Percentiles rank a stretch among this genome's conserved stretches.
These are phyloP conservation scores for Lagenidium sp. DNA, from an alignment of 352 stramenopile species.

Conservation along the genomic window DNA sequence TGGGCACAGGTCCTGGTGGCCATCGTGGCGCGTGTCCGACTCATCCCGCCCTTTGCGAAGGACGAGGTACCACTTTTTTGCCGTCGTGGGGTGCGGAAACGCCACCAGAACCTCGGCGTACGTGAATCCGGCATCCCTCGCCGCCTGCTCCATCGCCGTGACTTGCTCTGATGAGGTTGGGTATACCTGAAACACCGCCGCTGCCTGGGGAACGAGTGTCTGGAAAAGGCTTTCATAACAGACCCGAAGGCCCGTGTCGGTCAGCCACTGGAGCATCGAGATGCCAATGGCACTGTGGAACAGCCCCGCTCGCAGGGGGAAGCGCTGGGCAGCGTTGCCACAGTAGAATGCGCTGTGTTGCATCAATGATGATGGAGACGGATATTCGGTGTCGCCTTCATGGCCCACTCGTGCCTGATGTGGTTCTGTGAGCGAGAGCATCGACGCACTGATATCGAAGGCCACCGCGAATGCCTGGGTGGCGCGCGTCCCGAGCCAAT, in stretches of 20 bases:
- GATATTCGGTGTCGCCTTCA: too few relatives aligned
- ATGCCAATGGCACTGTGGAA: conserved; percentile 58
- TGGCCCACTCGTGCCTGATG: background rate
- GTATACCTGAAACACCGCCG: conserved; percentile 70
- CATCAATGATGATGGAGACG: background rate
- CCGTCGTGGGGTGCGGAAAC: conserved; percentile 54
- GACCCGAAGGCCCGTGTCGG: conserved; percentile 33
- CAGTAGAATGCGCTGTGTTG: conserved; percentile 31
- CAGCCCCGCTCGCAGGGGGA: conserved; percentile 32
- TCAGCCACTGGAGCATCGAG: conserved; percentile 81
- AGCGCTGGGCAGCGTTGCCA: conserved; percentile 51
- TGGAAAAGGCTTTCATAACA: conserved; percentile 46
- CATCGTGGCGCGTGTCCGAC: background rate
- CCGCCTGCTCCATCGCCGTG: conserved; percentile 44
- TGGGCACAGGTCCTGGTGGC: conserved; percentile 19
- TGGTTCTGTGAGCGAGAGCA: conserved; percentile 51
- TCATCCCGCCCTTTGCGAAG: conserved; percentile 6
- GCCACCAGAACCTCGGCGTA: conserved; percentile 51
- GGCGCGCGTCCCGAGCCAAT: conserved; percentile 33
- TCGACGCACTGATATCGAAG: conserved; percentile 70
- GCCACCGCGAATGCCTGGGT: conserved; percentile 33
- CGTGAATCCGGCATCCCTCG: conserved; percentile 30
- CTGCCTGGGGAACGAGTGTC: conserved; percentile 13
- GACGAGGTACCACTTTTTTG: conserved; percentile 71
- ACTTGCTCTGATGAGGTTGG: conserved; percentile 38